Conservation (phyloP, 129 eudicot genomes). For the sunflower (Helianthus annuus) region HanXRQr2.0-SUNRISE NC_035445.2:136880489-136880988, state of each 20-base stretch:
- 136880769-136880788: conserved; percentile 80
- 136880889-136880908: conserved; percentile 42
- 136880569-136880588: conserved; percentile 10
- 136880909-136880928: conserved; percentile 55
- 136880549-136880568: conserved; percentile 23
- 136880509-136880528: conserved; percentile 24
- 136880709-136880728: conserved; percentile 50
- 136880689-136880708: conserved; percentile 35
- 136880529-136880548: conserved; percentile 21
- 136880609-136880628: conserved; percentile 41
- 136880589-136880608: conserved; percentile 24
- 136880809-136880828: conserved; percentile 58
- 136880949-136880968: conserved; percentile 51
- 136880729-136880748: conserved; percentile 62
- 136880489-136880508: conserved; percentile 24
- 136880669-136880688: conserved; percentile 37
- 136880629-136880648: conserved; percentile 32
- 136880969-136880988: conserved; percentile 53
- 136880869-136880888: conserved; percentile 52
- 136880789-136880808: conserved; percentile 69
- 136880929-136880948: conserved; percentile 53
- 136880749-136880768: conserved; percentile 65
- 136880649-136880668: conserved; percentile 45
- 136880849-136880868: conserved; percentile 45
- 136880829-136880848: conserved; percentile 73